Evolutionary conservation across 768 basidiomycete genomes (phyloP), one percentile per base, ranked within the genome.

Genomic region (Suillus paluster): DNA sequence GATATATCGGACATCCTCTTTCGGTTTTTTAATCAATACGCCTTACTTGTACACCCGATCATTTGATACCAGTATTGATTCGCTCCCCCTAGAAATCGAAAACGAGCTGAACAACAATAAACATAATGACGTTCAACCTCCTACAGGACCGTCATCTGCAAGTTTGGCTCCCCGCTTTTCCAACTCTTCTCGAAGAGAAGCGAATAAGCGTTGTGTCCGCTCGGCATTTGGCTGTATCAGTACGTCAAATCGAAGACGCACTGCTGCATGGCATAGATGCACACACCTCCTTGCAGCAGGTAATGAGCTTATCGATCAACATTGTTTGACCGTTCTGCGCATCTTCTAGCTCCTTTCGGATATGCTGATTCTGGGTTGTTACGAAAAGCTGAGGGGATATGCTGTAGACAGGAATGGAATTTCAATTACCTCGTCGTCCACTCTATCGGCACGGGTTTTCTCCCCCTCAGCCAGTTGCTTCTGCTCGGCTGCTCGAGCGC

Each of bases 401-500:
- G 30, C 25, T 36, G 33, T 19, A 52, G 27, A 21, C 21, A 59
- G 57, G 21, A 54, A 61, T 45, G 41, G 27, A 68, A 58, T 5
- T n/a, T 55, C 66, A 64, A 70, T 81, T 75, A 90, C 92, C 85
- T 94, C 91, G 64, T 91, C 88, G 53, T 94, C 91, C 27, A 79
- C 76, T 69, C 83, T 91, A 60, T 87, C 87, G 14, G 87, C 85
- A 45, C 88, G 83, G 53, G 72, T 67, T 72, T 86, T 91, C 74
- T 94, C 91, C 56, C 86, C 84, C 53, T 94, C 90, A 15, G 88
- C 88, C 50, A 94, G 80, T 67, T 93, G 90, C 73, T 90, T 91
- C 73, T 94, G 91, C 69, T 95, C 94, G 11, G 93, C 92, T 27
- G 91, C 89, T 73, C 93, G 88, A 46, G 94, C 94, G 36, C 92